A percentile compares a stretch with the other conserved stretches of the same genome.
Evolutionary conservation across 352 stramenopile genomes (phyloP).

Genomic region (Phytophthora boehmeriae): DNA sequence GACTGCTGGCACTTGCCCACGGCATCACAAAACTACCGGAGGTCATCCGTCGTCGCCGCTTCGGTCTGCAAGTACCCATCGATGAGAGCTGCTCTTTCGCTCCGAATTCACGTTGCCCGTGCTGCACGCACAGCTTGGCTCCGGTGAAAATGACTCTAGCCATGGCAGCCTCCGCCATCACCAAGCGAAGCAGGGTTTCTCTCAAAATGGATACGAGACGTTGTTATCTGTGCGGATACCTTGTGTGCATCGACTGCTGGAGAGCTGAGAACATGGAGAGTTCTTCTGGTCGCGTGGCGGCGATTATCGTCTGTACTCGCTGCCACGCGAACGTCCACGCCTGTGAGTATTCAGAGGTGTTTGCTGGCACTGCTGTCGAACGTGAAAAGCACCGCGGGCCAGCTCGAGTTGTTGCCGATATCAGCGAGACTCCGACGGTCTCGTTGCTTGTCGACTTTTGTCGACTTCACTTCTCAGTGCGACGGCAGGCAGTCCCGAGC

Average conservation of each 20-base stretch:
- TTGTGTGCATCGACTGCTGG: constrained; percentile 27
- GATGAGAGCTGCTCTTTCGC: constrained; percentile 10
- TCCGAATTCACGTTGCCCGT: constrained; percentile 43
- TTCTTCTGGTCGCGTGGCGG: constrained; percentile 13
- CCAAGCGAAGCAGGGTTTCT: constrained; percentile 1
- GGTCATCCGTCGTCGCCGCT: constrained; percentile 41
- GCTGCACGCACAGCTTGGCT: constrained; percentile 39
- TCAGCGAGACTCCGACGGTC: neutral
- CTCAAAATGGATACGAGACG: constrained; percentile 14
- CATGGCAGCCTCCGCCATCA: constrained; percentile 12
- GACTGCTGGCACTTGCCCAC: constrained; percentile 17
- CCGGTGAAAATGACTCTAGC: constrained; percentile 21
- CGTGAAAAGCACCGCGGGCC: constrained; percentile 5
- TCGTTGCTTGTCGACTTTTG: constrained; percentile 33
- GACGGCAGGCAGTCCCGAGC: constrained; percentile 16
- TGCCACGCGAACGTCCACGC: constrained; percentile 44
- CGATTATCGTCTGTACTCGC: constrained; percentile 36
- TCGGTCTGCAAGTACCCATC: constrained; percentile 39
- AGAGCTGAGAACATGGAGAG: constrained; percentile 20
- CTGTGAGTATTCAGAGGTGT: constrained; percentile 36
- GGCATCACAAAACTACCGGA: constrained; percentile 32
- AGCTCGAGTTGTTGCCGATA: constrained; percentile 4
- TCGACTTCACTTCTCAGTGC: constrained; percentile 16
- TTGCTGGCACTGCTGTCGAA: constrained; percentile 1
- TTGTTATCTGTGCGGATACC: constrained; percentile 28